These are phyloP conservation scores for Pleurotus cornucopiae DNA, from an alignment of 768 basidiomycete genomes.

Conservation along the genomic window DNA sequence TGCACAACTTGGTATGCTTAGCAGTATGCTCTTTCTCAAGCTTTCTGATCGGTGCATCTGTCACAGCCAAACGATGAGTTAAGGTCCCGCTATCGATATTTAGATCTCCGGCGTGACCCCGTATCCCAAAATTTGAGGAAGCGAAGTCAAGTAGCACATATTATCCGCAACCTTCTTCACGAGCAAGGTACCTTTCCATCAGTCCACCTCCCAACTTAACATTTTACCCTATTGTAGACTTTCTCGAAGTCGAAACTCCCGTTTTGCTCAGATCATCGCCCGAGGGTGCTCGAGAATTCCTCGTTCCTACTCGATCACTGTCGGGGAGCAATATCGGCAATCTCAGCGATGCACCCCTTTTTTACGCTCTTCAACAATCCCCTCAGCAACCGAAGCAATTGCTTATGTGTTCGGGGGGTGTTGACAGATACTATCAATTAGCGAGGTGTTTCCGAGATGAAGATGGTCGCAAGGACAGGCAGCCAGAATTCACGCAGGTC, in stretches of 20 bases:
- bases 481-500: constrained; percentile 96
- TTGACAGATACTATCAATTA: constrained; percentile 91
- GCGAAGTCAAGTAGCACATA: constrained; percentile 77
- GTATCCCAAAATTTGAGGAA: constrained; percentile 78
- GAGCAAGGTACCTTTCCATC: constrained; percentile 49
- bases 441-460: constrained; percentile 96
- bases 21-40: constrained; percentile 13
- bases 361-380: constrained; percentile 91
- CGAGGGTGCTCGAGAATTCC: constrained; percentile 91
- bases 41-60: constrained; percentile 5
- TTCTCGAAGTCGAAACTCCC: constrained; percentile 92
- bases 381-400: constrained; percentile 97
- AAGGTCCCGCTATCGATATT: constrained; percentile 79
- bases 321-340: constrained; percentile 20
- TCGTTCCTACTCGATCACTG: constrained; percentile 73
- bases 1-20: constrained; percentile 63
- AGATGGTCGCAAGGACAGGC: constrained; percentile 90
- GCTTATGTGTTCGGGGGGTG: constrained; percentile 81
- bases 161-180: constrained; percentile 69
- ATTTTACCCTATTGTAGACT: constrained; percentile 45
- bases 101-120: constrained; percentile 78
- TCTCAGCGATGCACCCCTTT: constrained; percentile 34
- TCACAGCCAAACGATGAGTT: constrained; percentile 63
- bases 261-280: constrained; percentile 87
- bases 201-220: constrained; percentile 9